Conservation (phyloP, 129 eudicot genomes). For the Escallonia rubra region DNA sequence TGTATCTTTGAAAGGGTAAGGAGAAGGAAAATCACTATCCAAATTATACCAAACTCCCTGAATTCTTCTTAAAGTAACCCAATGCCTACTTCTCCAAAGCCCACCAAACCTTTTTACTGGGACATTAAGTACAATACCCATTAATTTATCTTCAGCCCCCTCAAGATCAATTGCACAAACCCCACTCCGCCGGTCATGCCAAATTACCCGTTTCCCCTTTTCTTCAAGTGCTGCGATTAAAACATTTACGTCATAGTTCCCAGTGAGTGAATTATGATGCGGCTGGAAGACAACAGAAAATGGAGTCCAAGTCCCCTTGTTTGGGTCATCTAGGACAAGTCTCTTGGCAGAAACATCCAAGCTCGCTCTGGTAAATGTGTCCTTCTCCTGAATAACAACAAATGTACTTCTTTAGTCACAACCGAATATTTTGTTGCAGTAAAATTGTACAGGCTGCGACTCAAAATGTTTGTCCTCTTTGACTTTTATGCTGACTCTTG, state of each 20-base stretch:
- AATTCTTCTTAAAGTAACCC: conserved; percentile 78
- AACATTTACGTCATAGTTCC: conserved; percentile 88
- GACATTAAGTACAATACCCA: conserved; percentile 77
- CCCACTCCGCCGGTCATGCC: conserved; percentile 84
- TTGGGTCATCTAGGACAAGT: conserved; percentile 76
- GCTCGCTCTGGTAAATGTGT: conserved; percentile 57
- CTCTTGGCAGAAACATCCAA: conserved; percentile 70
- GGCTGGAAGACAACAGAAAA: conserved; percentile 80
- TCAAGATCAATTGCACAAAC: conserved; percentile 67
- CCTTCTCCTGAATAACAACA: conserved; percentile 56
- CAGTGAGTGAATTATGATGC: conserved; percentile 87
- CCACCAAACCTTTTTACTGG: conserved; percentile 73
- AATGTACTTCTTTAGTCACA: neutral
- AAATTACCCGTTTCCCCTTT: conserved; percentile 70
- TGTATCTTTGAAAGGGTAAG: conserved; percentile 35
- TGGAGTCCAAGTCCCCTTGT: conserved; percentile 58
- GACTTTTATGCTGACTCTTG: no score
- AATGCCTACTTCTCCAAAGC: conserved; percentile 81
- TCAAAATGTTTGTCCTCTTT: no score
- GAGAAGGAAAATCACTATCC: conserved; percentile 81
- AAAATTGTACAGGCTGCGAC: no score
- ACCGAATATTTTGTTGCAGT: neutral
- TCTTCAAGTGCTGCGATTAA: conserved; percentile 74
- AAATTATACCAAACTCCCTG: conserved; percentile 80
- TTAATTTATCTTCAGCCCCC: conserved; percentile 47